Conservation (phyloP, 192 early-diverging fungal genomes). For the Phlyctochytrium planicorne region DNA sequence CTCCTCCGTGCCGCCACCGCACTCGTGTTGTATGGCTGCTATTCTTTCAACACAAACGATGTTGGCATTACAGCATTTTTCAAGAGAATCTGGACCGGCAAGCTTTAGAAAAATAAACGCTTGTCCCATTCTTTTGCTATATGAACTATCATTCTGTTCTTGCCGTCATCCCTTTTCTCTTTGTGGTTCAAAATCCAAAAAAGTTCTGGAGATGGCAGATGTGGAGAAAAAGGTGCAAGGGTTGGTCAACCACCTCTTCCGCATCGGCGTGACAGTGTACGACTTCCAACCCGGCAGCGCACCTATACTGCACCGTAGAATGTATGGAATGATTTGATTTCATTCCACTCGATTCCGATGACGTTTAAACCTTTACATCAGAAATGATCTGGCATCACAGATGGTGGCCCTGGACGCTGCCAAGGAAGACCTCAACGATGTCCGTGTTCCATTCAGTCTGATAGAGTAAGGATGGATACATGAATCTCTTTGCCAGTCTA, state of each 20-base stretch:
- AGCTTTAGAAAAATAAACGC: conserved; percentile 30
- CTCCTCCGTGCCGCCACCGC: conserved; percentile 70
- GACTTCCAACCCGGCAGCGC: conserved; percentile 20
- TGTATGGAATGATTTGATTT: conserved; percentile 1
- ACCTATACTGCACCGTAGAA: conserved; percentile 17
- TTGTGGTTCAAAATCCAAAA: background rate
- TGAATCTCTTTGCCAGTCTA: background rate
- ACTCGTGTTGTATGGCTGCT: conserved; percentile 78
- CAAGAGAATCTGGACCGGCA: conserved; percentile 82
- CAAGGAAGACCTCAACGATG: background rate
- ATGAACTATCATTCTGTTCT: background rate
- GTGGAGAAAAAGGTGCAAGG: conserved; percentile 10
- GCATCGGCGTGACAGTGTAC: conserved; percentile 15
- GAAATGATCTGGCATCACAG: conserved; percentile 1
- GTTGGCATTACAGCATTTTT: conserved; percentile 90
- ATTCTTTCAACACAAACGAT: conserved; percentile 94
- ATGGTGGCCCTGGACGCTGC: background rate
- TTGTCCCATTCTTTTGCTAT: background rate
- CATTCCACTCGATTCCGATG: background rate
- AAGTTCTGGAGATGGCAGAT: background rate
- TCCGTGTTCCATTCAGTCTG: background rate
- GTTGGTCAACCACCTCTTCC: conserved; percentile 12
- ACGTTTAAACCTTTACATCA: background rate
- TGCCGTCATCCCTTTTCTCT: background rate
- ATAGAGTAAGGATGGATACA: background rate